Evolutionary conservation across 805 yeast genomes (phyloP), one percentile per base, ranked within the genome.

Genomic region (Yamadazyma philogaea): DNA sequence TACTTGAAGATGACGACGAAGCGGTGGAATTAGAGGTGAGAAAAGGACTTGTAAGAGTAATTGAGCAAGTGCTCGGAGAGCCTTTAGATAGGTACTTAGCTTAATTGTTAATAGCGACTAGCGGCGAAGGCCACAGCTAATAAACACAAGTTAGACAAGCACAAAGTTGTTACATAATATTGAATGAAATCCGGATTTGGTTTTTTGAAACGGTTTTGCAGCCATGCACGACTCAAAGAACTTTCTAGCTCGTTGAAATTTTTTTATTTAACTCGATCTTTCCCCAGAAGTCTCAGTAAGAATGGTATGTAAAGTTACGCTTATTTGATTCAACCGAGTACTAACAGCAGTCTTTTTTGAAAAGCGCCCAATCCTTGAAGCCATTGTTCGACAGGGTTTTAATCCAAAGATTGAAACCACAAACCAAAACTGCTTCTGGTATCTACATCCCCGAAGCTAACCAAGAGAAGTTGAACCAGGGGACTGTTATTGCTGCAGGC

Each of bases 321-420:
- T n/a, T n/a, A n/a, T n/a, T n/a, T n/a, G n/a, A n/a, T n/a, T n/a
- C n/a, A n/a, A n/a, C n/a, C n/a, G n/a, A n/a, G 12, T 42, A 47
- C 51, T 47, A 47, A 47, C 51, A 24, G 12, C 39, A 59, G 63
- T 76, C 89, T 38, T 62, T 85, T 52, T 70, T 85, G 63, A 88
- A 87, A 68, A 81, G 87, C 53, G 93, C 87, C 57, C 84, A 88
- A 71, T 78, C 88, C 46, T 84, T 93, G 62, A 82, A 84, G 53
- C 99, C 99, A 51, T 81, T 95, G 55, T 77, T 93, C 55, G 98
- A 93, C 82, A 85, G 99, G 72, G 91, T 93, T 48, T 80, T 93
- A 50, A 96, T 93, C 49, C 97, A 90, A 75, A 86, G 97, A 69
- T 70, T 84, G 61, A 89, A 88, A 77, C 95, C 96, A 46, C 84